Evolutionary conservation across 208 protist species (phyloP), one percentile per base, ranked within the genome.

Genomic region (Wallacemonas rigidus): DNA sequence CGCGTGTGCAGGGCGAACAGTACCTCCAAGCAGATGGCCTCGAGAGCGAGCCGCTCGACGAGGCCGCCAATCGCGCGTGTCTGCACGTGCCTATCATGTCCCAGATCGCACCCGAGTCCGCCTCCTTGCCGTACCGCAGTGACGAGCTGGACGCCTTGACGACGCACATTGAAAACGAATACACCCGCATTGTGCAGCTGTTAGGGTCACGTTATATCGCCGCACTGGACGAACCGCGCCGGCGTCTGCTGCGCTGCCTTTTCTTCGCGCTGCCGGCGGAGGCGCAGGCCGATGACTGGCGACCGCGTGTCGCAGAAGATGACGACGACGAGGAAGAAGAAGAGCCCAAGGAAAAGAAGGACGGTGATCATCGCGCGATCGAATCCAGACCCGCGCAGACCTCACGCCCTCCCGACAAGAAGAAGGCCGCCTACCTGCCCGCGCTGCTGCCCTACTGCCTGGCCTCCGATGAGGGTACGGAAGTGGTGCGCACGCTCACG

Each of bases 361-460:
- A 14, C 45, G 45, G 26, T 26, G 26, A 26, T 26, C 26, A 26
- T 26, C 26, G 26, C 26, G 26, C 26, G 26, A 26, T 0, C 26
- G 26, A 26, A 26, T 26, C 26, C 26, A 26, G 26, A 26, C 26
- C 26, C 26, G 26, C 26, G 26, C 26, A 26, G 26, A 26, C 26
- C 26, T 26, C 26, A 26, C 26, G 26, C 26, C 0, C 26, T 26
- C 26, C 26, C 26, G 26, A 26, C 39, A 56, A 67, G 64, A 9
- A 14, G 8, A 67, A 54, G 57, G 39, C 43, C 44, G 55, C 61
- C 44, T 82, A 87, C 56, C 71, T 92, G 11, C 85, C 85, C 2
- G 74, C 85, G 39, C 73, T 92, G 57, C 73, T 95, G n/a, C 90
- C 90, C 0, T 95, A 95, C 60, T 71, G 92, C 0, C 74, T 95